phyloP scores from a whole-genome alignment of 2,329 filamentous ascomycete genomes.

The Trichophyton rubrum region DNA sequence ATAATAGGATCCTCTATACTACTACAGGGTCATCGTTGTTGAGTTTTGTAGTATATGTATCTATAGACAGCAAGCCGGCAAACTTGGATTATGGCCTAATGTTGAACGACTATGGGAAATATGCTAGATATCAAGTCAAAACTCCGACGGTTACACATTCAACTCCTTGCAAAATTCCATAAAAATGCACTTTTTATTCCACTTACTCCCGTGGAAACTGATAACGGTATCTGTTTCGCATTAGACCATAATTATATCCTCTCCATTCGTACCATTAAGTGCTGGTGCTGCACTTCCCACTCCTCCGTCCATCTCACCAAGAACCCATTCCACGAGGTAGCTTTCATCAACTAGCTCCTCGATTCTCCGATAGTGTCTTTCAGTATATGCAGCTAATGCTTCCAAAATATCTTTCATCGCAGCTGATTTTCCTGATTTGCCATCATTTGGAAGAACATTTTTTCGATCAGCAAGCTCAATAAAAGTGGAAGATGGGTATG shows the following conservation, averaged over 20 bases:
- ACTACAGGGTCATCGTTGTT: background rate
- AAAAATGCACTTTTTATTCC: background rate
- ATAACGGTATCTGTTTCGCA: background rate
- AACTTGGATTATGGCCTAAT: slow-evolving; percentile 3
- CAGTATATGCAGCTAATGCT: slow-evolving; percentile 79
- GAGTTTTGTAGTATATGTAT: slow-evolving; percentile 14
- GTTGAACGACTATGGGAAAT: background rate
- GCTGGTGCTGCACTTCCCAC: slow-evolving; percentile 13
- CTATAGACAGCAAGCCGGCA: slow-evolving; percentile 8
- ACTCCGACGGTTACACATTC: background rate
- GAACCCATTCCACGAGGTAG: slow-evolving; percentile 83
- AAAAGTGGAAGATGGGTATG: slow-evolving; percentile 67
- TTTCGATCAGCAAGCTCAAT: slow-evolving; percentile 47
- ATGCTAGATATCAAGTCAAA: background rate
- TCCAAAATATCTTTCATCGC: slow-evolving; percentile 70
- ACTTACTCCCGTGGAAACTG: background rate
- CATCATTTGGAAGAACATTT: slow-evolving; percentile 10
- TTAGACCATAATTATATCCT: slow-evolving; percentile 31
- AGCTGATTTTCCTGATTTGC: slow-evolving; percentile 24
- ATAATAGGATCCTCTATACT: slow-evolving; percentile 10
- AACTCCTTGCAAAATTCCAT: background rate
- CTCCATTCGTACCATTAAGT: slow-evolving; percentile 19
- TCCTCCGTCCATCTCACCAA: slow-evolving; percentile 80
- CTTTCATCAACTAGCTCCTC: slow-evolving; percentile 90
- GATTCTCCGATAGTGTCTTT: slow-evolving; percentile 79